phyloP scores from a whole-genome alignment of 176 grass and related monocot species.

The Themeda triandra region DNA sequence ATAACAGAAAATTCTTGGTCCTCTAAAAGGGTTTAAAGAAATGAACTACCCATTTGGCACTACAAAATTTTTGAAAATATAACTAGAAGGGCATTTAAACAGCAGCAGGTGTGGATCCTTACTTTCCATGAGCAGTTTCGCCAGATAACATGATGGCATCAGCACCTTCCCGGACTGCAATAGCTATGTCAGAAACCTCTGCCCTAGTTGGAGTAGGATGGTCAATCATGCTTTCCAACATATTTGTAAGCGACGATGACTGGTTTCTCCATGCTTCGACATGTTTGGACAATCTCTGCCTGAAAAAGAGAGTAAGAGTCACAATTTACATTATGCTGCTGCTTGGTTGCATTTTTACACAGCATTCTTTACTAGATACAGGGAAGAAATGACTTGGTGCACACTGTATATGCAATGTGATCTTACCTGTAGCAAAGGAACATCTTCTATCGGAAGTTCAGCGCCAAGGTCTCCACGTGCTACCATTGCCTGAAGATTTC shows the following conservation, averaged over 20 bases:
- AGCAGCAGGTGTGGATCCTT: slow-evolving; percentile 29
- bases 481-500: slow-evolving; percentile 84
- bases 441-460: slow-evolving; percentile 97
- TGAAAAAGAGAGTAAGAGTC: slow-evolving; percentile 11
- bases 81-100: slow-evolving; percentile 20
- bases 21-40: neutral
- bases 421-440: slow-evolving; percentile 90
- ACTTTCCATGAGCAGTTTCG: slow-evolving; percentile 99
- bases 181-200: slow-evolving; percentile 96
- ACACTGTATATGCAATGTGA: slow-evolving; percentile 1
- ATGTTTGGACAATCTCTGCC: slow-evolving; percentile 88
- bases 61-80: neutral
- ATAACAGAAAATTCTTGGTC: neutral
- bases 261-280: slow-evolving; percentile 85
- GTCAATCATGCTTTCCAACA: slow-evolving; percentile 98
- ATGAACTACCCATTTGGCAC: neutral
- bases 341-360: neutral
- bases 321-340: neutral
- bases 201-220: slow-evolving; percentile 98
- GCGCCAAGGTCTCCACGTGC: slow-evolving; percentile 96
- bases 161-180: slow-evolving; percentile 88
- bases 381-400: neutral
- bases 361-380: neutral
- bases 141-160: slow-evolving; percentile 98
- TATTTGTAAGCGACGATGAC: slow-evolving; percentile 98